A percentile compares a stretch with the other conserved stretches of the same genome.
These are phyloP conservation scores for Kwoniella newhampshirensis DNA, from an alignment of 768 basidiomycete species.

Conservation along the genomic window DNA sequence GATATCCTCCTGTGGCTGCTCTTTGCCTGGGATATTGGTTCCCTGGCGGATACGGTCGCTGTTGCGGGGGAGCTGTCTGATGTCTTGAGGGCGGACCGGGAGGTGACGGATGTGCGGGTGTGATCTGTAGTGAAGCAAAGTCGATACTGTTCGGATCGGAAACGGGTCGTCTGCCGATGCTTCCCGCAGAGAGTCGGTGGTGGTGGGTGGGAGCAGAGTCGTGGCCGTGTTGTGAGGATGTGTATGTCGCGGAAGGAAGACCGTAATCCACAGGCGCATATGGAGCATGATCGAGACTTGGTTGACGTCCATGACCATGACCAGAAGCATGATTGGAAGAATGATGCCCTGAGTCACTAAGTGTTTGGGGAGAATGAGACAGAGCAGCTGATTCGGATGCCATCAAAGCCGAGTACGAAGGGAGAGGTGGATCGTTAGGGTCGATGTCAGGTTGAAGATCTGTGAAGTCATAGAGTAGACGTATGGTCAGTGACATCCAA, in stretches of 20 bases:
- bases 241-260: constrained; percentile 11
- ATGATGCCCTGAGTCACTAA: constrained; percentile 6
- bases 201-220: constrained; percentile 14
- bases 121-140: constrained; percentile 26
- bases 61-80: constrained; percentile 17
- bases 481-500: no score
- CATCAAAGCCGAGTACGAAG: constrained; percentile 40
- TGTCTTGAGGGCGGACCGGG: constrained; percentile 23
- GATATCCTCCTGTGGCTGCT: constrained; percentile 26
- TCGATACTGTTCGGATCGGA: constrained; percentile 46
- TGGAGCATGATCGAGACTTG: constrained; percentile 36
- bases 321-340: constrained; percentile 17
- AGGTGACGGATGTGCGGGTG: constrained; percentile 20
- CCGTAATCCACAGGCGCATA: constrained; percentile 49
- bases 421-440: constrained; percentile 37
- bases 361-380: constrained; percentile 30
- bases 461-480: no score
- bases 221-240: constrained; percentile 17
- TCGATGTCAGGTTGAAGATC: constrained; percentile 9
- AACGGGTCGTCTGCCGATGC: constrained; percentile 29
- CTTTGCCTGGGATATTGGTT: constrained; percentile 24
- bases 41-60: constrained; percentile 12
- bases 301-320: constrained; percentile 22
- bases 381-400: constrained; percentile 28
- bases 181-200: constrained; percentile 26